Base-by-base conservation (phyloP, 2,329 filamentous ascomycete genomes). In the Fusarium heterosporum region DNA sequence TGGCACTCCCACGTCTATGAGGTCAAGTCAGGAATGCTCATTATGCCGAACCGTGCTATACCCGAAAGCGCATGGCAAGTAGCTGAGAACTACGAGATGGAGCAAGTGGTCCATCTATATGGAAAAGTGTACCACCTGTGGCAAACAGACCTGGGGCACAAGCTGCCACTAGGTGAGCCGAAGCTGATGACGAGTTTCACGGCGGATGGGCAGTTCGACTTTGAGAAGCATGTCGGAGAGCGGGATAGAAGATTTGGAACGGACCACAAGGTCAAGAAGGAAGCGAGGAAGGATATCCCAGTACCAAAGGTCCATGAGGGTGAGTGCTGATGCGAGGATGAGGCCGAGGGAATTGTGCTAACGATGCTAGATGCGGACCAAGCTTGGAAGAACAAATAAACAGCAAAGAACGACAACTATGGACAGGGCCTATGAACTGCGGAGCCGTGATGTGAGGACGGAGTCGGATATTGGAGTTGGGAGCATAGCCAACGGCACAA, bases 41-140 rank as follows among this genome's bases (percentile, higher is more conserved):
- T 93, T 65, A 91, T 94, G 87, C 91, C 90, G 0, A 86, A 87
- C 60, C 85, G 85, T 0, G 74, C 78, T 0, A 77, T 91, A 1
- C 88, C 90, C 0, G 81, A 84, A 25, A 78, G 83, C 0, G 85
- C 82, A 0, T 97, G 93, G 93, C 90, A 96, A 66, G 76, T 83
- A 6, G 90, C 92, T 3, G 93, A 97, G 80, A 92, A 87, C 30
- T 84, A 85, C 45, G 93, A 95, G 78, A 96, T 97, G 92, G 87
- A 90, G 64, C 84, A 93, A 58, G 84, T 96, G 0, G 79, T 93
- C 5, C 82, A 85, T 1, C 76, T 96, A 4, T 96, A 96, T 73
- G 93, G 93, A 11, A 97, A 97, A 75, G 87, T 90, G 2, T 96
- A 90, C 76, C 93, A 97, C 75, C 82, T 96, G 40, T 97, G 93